Evolutionary conservation across 164 flowering plant species (phyloP), one percentile per base, ranked within the genome.

Genomic region (Taxillus chinensis): DNA sequence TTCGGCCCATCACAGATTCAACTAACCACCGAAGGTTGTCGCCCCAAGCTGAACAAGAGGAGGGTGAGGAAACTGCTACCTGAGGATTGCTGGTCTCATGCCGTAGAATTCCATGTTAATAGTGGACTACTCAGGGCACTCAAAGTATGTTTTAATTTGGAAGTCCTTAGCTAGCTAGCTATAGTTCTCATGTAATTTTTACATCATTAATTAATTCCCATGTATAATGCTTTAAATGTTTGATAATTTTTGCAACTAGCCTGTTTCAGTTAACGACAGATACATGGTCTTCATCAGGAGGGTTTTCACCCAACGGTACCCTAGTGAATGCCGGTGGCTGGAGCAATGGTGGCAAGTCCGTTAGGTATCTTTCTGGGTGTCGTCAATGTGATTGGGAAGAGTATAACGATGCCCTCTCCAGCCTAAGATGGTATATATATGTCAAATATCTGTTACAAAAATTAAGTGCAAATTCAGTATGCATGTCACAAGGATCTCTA

Each of bases 271-370:
- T 81, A 0, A 56, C 9, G 4, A 72, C 80, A 0, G 82, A 83
- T 54, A 71, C 81, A 5, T 83, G 85, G 85, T 81, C 85, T 67
- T 83, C 87, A 4, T 81, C 87, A 0, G 87, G 87, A 9, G 64
- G 82, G 11, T 16, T 77, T 40, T 45, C 68, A 0, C 52, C 75
- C 3, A 78, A 77, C 12, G 87, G 86, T 3, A 57, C 42, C 5
- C 41, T 82, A 0, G 43, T 82, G 1, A 82, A 78, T 56, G 73
- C 49, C 3, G 86, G 86, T 15, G 86, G 84, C 3, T 68, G 17
- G 57, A 41, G 49, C 15, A 59, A 53, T 3, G 87, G 87, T 0
- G 73, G 72, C 0, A 49, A 70, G 1, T 65, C 41, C 1, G 74
- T 83, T n/a, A 60, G 87, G 12, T 46, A 8, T 8, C 65, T 83